phyloP scores from a whole-genome alignment of 495 filamentous ascomycete species.

The Trypethelium eluteriae region DNA sequence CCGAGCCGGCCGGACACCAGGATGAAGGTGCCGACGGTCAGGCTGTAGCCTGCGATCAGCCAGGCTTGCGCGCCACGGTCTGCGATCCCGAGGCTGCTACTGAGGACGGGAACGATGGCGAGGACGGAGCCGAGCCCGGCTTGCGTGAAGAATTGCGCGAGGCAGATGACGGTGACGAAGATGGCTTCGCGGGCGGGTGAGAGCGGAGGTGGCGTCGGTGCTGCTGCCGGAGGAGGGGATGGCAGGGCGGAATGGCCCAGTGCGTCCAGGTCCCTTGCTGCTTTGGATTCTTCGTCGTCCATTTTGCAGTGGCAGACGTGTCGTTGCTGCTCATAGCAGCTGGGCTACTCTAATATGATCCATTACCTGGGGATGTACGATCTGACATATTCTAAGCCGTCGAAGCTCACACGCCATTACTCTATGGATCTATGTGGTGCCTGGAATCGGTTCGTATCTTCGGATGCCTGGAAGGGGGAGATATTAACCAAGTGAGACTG shows the following conservation, averaged over 20 bases:
- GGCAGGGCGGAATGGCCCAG: conserved; percentile 3
- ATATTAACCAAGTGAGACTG: background rate
- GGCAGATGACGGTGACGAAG: conserved; percentile 19
- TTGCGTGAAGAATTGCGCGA: conserved; percentile 21
- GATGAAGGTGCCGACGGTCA: conserved; percentile 21
- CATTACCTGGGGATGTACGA: background rate
- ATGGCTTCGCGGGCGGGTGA: conserved; percentile 15
- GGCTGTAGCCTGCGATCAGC: conserved; percentile 16
- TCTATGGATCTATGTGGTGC: background rate
- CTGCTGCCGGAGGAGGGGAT: conserved; percentile 1
- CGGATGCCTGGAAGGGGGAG: background rate
- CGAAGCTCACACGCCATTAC: background rate
- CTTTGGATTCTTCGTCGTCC: conserved; percentile 1
- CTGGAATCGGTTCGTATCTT: background rate
- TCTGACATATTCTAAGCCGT: background rate
- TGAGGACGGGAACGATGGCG: conserved; percentile 12
- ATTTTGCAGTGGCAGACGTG: background rate
- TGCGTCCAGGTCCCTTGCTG: conserved; percentile 1
- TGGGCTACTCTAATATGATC: background rate
- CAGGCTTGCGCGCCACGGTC: conserved; percentile 10
- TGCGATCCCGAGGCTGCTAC: conserved; percentile 2
- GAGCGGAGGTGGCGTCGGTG: background rate
- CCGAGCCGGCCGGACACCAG: conserved; percentile 14
- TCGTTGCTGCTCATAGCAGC: background rate
- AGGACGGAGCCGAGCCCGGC: conserved; percentile 6